Evolutionary conservation across 441 rosid genomes (phyloP), one percentile per base, ranked within the genome.

Genomic region (Adansonia rubrostipa): DNA sequence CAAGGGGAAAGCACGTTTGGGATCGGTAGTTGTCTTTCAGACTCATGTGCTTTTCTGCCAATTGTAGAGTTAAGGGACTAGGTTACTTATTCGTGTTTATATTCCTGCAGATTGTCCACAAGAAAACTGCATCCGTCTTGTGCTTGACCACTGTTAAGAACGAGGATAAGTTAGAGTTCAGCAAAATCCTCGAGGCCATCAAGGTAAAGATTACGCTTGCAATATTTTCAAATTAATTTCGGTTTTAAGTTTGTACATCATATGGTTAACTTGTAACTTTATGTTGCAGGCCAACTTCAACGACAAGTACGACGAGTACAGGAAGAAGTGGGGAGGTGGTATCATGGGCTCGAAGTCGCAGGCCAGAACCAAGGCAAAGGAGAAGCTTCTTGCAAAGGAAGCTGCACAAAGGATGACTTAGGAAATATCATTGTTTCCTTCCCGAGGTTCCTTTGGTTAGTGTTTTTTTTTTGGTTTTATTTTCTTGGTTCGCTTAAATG

Each of bases 281-380:
- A 4, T 71, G 6, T 19, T 22, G 15, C 76, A 94, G 93, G 95
- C 98, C 0, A 93, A 94, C 89, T 94, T 93, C 84, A 94, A 94
- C 20, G 97, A 94, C 87, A 93, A 94, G 88, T 94, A 77, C n/a
- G 95, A 94, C 0, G 98, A 95, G 91, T 83, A 86, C 85, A 86
- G 94, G 73, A 93, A 92, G 93, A 93, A 87, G 80, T 95, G 99
- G 99, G 96, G 99, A 33, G 98, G 99, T 47, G 97, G 97, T 2
- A 92, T 95, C 51, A 92, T 95, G 97, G 97, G 97, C 24, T 90
- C 97, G 60, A 95, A 93, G 80, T 95, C 98, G 3, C 95, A 92
- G 85, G 98, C 97, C 3, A 89, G 86, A 86, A 88, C 94, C 69
- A 93, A 92, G 82, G 97, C 97, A 44, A 90, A 87, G 82, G 97